Percentiles rank a stretch among this genome's conserved stretches.
These are phyloP conservation scores for Carex arenaria DNA, from an alignment of 202 grass and related monocot species.

Conservation along the genomic window DNA sequence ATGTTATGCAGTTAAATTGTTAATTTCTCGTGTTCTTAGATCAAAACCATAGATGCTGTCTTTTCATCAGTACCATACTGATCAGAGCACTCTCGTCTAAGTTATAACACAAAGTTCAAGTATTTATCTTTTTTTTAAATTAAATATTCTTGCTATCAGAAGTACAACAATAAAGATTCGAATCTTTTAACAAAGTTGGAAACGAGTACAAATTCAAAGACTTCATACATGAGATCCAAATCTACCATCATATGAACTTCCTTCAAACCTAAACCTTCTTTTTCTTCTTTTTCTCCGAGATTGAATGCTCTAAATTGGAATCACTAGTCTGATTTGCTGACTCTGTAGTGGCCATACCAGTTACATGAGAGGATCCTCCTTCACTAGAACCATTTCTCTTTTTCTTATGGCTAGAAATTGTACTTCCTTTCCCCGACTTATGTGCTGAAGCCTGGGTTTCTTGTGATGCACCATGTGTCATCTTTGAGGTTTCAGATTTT, in stretches of 20 bases:
- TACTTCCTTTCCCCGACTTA: slow-evolving; percentile 8
- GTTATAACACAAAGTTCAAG: not conserved
- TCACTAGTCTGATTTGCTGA: not conserved
- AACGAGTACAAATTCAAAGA: not conserved
- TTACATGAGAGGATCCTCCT: slow-evolving; percentile 9
- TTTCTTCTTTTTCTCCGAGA: slow-evolving; percentile 25
- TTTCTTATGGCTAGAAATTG: slow-evolving; percentile 16
- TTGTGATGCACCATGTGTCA: not conserved
- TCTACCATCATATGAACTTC: not conserved
- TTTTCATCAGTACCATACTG: not conserved
- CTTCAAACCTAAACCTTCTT: slow-evolving; percentile 14
- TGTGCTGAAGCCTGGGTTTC: slow-evolving; percentile 22
- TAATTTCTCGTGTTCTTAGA: not conserved
- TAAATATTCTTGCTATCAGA: not conserved
- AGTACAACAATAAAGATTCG: not conserved
- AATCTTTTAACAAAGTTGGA: not conserved
- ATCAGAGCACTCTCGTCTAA: not conserved
- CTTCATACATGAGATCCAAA: not conserved
- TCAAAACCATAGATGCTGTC: not conserved
- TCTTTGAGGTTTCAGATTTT: slow-evolving; percentile 5
- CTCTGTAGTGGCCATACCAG: not conserved
- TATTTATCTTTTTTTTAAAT: not conserved
- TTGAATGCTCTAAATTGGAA: slow-evolving; percentile 19
- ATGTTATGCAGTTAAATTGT: not conserved
- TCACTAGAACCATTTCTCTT: slow-evolving; percentile 2